Evolutionary conservation across 202 grass and related monocot genomes (phyloP), one percentile per base, ranked within the genome.

Genomic region (Digitaria exilis): DNA sequence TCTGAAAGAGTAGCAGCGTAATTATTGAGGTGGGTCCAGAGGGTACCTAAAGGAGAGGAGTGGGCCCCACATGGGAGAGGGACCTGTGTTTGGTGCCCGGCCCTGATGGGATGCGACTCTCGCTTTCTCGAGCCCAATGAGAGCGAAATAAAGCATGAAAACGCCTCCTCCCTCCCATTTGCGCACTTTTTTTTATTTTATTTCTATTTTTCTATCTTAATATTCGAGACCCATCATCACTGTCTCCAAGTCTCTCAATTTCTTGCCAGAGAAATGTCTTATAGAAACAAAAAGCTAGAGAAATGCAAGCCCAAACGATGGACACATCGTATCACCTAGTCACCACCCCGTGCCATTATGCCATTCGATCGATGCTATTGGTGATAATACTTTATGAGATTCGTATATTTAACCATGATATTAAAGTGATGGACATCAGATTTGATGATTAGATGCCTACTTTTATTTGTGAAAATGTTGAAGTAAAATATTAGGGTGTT

Each of bases 21-120:
- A 97, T 97, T 80, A 97, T 97, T 97, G 90, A 68, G 48, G 82
- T 79, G 84, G 92, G 83, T 35, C 85, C 77, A 11, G 11, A 15
- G 6, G 78, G 83, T 74, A 72, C 85, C 79, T 58, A 88, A 87
- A 66, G 31, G 76, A 88, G 77, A 46, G 63, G 11, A 2, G n/a
- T 39, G 77, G 76, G 24, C 80, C 89, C 89, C 89, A 84, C 46
- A 18, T 19, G 21, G 17, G 85, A 92, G 77, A 88, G 80, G 54
- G 87, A 94, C 86, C 39, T 80, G 78, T 87, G 86, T 89, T 84
- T 86, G 89, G 86, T 89, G 88, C 77, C 82, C 72, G 81, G 57
- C 69, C 76, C 41, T 80, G 87, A 79, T 61, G 78, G 32, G 70
- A 80, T 87, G 85, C 76, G 84, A 93, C 88, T 88, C 84, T 87